These are phyloP conservation scores for Arachis monticola DNA, from an alignment of 331 rosid genomes.

Conservation along the genomic window DNA sequence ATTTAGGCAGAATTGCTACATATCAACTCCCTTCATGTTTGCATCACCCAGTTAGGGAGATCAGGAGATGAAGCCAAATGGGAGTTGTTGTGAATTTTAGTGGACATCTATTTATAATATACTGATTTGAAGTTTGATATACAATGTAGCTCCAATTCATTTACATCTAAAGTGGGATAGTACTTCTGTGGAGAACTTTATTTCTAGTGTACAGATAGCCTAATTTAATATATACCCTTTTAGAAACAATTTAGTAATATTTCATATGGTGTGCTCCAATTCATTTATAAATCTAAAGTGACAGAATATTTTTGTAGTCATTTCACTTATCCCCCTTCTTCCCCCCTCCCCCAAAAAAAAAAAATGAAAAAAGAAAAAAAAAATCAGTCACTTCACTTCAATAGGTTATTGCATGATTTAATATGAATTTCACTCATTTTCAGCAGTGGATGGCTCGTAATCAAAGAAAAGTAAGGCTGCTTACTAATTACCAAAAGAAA, in stretches of 20 bases:
- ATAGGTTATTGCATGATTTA: no score
- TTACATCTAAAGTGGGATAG: slow-evolving; percentile 24
- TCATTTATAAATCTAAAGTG: no score
- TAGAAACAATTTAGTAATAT: background rate
- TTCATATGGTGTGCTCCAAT: no score
- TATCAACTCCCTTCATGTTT: background rate
- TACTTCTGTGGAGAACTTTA: slow-evolving; percentile 1
- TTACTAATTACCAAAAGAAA: background rate
- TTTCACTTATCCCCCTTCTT: slow-evolving; percentile 11
- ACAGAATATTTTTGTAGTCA: no score
- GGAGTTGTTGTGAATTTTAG: slow-evolving; percentile 24
- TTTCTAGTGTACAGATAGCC: slow-evolving; percentile 1
- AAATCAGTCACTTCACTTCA: no score
- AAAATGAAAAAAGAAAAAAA: no score
- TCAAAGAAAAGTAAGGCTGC: slow-evolving; percentile 8
- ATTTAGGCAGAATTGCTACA: slow-evolving; percentile 8
- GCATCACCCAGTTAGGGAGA: background rate
- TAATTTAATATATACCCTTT: slow-evolving; percentile 9
- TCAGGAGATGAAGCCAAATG: background rate
- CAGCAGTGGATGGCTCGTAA: slow-evolving; percentile 4
- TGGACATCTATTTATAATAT: background rate
- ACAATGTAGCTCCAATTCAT: slow-evolving; percentile 5
- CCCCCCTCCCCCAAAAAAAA: no score
- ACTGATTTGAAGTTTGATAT: slow-evolving; percentile 1
- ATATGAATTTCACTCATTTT: background rate